Evolutionary conservation across 2,329 filamentous ascomycete species (phyloP), one percentile per base, ranked within the genome.

Genomic region (Fusarium transvaalense): DNA sequence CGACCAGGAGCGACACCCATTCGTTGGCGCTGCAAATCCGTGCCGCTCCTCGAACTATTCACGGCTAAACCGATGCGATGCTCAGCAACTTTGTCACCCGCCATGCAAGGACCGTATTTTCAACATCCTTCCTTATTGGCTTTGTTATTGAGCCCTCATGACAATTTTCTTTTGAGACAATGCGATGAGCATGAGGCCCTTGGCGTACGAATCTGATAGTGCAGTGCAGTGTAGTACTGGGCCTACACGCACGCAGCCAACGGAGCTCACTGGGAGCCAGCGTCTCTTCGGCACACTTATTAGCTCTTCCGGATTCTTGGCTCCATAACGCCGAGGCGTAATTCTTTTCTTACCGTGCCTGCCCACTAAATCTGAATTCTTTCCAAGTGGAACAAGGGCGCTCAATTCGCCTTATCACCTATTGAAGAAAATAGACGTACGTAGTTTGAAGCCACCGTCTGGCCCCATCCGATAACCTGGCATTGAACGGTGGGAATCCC

Each of bases 381-480:
- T 56, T 51, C 15, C 43, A 48, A 66, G 60, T 61, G 51, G 55
- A 68, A 68, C 66, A 54, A 35, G 60, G 65, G 39, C 61, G 52
- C 56, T 56, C 51, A 57, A 66, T 41, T 62, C 54, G 51, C 29
- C 50, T 69, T 55, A 67, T 74, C 55, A 35, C 64, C 70, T 60
- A 73, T 63, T 72, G 68, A 74, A 71, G 68, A 25, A 51, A 35
- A 64, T 58, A 62, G 60, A 64, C 27, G 32, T 64, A 64, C 25
- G 27, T 64, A 58, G 69, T 68, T 56, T 63, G 60, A 73, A 74
- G 72, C 72, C 72, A 74, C 72, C 70, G 64, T 67, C 68, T 64
- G 61, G 64, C 68, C 66, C 68, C 70, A 61, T 73, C 66, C 68
- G 64, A 71, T 68, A 72, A 72, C 70, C 71, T 72, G 71, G 68